These are phyloP conservation scores for Ophiostoma triangulosporum DNA, from an alignment of 2,329 filamentous ascomycete species.

Conservation along the genomic window DNA sequence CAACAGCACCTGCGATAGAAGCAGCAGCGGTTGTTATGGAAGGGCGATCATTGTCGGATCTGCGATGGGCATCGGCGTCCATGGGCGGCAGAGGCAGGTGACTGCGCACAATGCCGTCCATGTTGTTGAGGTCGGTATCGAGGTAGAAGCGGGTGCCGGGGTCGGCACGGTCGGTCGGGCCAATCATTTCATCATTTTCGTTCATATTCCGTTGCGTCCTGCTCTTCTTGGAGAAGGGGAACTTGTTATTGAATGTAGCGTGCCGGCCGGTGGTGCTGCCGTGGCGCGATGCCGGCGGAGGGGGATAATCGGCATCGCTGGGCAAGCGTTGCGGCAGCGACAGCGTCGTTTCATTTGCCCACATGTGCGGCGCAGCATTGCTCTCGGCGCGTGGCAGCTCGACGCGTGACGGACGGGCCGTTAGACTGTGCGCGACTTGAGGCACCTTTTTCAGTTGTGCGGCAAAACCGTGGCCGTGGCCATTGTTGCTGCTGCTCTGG, in stretches of 20 bases:
- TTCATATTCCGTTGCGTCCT: slow-evolving; percentile 34
- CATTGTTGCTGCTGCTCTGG: slow-evolving; percentile 14
- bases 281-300: slow-evolving; percentile 3
- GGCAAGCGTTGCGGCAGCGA: slow-evolving; percentile 17
- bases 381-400: slow-evolving; percentile 29
- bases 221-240: slow-evolving; percentile 46
- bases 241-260: slow-evolving; percentile 48
- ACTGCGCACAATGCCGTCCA: slow-evolving; percentile 78
- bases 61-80: slow-evolving; percentile 35
- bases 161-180: slow-evolving; percentile 40
- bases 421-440: slow-evolving; percentile 39
- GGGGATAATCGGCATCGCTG: slow-evolving; percentile 19
- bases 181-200: slow-evolving; percentile 44
- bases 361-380: slow-evolving; percentile 5
- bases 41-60: slow-evolving; percentile 26
- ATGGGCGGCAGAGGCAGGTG: slow-evolving; percentile 59
- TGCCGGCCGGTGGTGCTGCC: slow-evolving; percentile 23
- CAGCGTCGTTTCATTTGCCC: slow-evolving; percentile 14
- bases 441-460: slow-evolving; percentile 35
- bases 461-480: slow-evolving; percentile 1
- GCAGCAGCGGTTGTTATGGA: neutral
- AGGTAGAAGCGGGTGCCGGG: slow-evolving; percentile 55
- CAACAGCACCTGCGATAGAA: neutral
- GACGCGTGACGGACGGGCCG: slow-evolving; percentile 33
- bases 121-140: slow-evolving; percentile 77